Evolutionary conservation across 2,329 filamentous ascomycete species (phyloP).

Genomic region (Alternaria novae-zelandiae): DNA sequence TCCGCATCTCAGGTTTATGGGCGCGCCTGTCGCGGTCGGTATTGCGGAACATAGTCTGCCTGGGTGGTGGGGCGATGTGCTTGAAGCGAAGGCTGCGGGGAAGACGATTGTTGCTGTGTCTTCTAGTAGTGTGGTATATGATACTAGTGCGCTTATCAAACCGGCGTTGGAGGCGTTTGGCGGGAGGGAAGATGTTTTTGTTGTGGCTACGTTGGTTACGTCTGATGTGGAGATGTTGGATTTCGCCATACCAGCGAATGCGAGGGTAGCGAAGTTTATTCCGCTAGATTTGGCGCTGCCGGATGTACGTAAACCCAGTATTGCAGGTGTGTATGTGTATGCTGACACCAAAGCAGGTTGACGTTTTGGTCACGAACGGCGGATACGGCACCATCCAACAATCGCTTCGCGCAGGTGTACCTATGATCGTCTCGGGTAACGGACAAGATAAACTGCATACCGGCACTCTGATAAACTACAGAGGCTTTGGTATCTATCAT

Average conservation of each 20-base stretch:
- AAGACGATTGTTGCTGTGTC: conserved; percentile 52
- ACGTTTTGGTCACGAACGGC: conserved; percentile 56
- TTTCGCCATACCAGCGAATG: conserved; percentile 49
- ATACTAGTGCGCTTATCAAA: conserved; percentile 52
- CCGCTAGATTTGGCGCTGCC: conserved; percentile 55
- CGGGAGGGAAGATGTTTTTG: conserved; percentile 48
- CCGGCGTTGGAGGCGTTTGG: conserved; percentile 55
- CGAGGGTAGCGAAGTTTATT: conserved; percentile 55
- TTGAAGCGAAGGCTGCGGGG: conserved; percentile 47
- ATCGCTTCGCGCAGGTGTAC: conserved; percentile 54
- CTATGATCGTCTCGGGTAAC: conserved; percentile 55
- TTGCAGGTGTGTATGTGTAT: not conserved
- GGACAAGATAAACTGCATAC: conserved; percentile 52
- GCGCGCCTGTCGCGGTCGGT: conserved; percentile 28
- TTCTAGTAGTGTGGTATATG: conserved; percentile 54
- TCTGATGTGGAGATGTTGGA: conserved; percentile 21
- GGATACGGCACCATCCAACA: conserved; percentile 58
- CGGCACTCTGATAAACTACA: conserved; percentile 26
- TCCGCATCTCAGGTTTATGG: conserved; percentile 52
- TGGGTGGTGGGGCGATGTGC: conserved; percentile 55
- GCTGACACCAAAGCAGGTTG: conserved; percentile 22
- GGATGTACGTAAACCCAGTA: conserved; percentile 8
- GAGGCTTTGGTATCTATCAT: conserved; percentile 13
- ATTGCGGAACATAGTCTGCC: conserved; percentile 41
- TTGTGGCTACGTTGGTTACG: conserved; percentile 45